Conservation (phyloP, 352 stramenopile species). For the Phytopythium vexans region DNA sequence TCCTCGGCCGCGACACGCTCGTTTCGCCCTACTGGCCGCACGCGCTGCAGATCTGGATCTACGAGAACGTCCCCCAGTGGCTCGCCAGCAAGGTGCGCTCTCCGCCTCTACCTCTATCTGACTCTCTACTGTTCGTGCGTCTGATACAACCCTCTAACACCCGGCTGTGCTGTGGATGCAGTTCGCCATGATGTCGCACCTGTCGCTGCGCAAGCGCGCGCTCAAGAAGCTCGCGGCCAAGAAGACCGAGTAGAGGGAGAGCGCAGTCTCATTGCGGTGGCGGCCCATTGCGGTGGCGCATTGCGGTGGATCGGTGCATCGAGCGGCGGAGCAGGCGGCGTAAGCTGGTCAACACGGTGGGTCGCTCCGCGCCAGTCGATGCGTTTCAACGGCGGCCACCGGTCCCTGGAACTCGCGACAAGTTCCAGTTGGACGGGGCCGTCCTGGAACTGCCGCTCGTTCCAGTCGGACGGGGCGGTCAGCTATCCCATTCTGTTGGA, state of each 20-base stretch:
- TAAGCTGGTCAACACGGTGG: too few relatives aligned
- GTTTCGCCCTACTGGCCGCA: constrained; percentile 96
- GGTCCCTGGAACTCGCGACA: too few relatives aligned
- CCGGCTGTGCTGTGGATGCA: constrained; percentile 14
- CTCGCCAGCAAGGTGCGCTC: constrained; percentile 72
- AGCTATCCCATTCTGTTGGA: too few relatives aligned
- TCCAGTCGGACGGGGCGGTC: too few relatives aligned
- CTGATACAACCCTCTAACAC: not conserved
- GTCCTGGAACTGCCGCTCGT: too few relatives aligned
- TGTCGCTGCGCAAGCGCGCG: constrained; percentile 80
- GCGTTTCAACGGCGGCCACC: too few relatives aligned
- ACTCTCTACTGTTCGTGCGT: not conserved
- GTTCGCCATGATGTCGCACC: constrained; percentile 69
- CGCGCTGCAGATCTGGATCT: constrained; percentile 94
- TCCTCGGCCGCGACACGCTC: constrained; percentile 92
- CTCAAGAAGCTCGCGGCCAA: constrained; percentile 87
- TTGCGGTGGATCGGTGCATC: too few relatives aligned
- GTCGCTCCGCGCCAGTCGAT: too few relatives aligned
- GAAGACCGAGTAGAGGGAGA: constrained; percentile 59
- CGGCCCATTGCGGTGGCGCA: too few relatives aligned
- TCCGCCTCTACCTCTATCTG: constrained; percentile 10
- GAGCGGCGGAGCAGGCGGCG: too few relatives aligned
- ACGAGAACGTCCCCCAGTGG: constrained; percentile 85
- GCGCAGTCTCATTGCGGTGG: too few relatives aligned
- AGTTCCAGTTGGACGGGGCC: too few relatives aligned